These are phyloP conservation scores for Symbiotaphrina buchneri DNA, from an alignment of 495 filamentous ascomycete genomes.

Conservation along the genomic window DNA sequence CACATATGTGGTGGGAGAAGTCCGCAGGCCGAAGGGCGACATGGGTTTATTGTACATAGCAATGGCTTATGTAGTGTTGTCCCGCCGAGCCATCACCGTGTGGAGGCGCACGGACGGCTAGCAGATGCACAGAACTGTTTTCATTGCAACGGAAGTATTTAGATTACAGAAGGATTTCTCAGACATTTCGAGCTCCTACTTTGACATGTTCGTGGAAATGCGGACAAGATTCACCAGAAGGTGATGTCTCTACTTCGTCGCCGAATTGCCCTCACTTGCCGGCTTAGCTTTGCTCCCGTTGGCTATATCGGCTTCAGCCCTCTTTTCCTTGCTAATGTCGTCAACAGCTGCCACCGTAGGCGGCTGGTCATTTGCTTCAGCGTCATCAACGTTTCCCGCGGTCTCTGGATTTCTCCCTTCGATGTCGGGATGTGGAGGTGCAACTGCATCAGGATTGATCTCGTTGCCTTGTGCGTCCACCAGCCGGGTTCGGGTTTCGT, in stretches of 20 bases:
- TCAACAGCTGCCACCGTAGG: slow-evolving; percentile 13
- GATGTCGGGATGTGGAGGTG: slow-evolving; percentile 68
- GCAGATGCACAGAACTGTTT: too few relatives aligned
- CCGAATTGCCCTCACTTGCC: slow-evolving; percentile 55
- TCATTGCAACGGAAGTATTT: too few relatives aligned
- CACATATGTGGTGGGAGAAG: too few relatives aligned
- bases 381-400: slow-evolving; percentile 12
- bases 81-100: too few relatives aligned
- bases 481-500: slow-evolving; percentile 73
- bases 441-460: slow-evolving; percentile 19
- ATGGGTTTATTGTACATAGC: too few relatives aligned
- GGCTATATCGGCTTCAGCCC: slow-evolving; percentile 21
- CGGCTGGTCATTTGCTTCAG: slow-evolving; percentile 1
- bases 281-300: slow-evolving; percentile 39
- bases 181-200: too few relatives aligned
- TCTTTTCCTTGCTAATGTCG: slow-evolving; percentile 39
- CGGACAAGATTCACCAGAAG: too few relatives aligned
- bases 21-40: too few relatives aligned
- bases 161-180: too few relatives aligned
- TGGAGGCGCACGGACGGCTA: too few relatives aligned
- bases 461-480: slow-evolving; percentile 53
- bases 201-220: too few relatives aligned
- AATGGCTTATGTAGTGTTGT: too few relatives aligned
- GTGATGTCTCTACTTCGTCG: slow-evolving; percentile 22
- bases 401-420: slow-evolving; percentile 53